Percentiles rank a stretch among this genome's conserved stretches.
These are phyloP conservation scores for Syzygium grande DNA, from an alignment of 345 rosid genomes.

Conservation along the genomic window DNA sequence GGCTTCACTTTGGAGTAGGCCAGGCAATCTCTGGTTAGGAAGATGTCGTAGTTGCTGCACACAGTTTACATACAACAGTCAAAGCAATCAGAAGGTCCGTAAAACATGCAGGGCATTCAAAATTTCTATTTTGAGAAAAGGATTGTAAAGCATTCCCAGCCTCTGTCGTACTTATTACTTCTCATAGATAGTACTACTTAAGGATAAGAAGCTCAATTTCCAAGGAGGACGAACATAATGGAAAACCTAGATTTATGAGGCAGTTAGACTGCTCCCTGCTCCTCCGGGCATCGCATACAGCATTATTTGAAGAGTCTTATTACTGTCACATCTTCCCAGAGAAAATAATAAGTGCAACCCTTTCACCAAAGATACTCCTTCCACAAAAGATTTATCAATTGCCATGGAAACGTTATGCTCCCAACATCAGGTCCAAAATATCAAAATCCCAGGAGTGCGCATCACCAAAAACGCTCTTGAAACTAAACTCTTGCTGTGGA, in stretches of 20 bases:
- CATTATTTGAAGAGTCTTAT: neutral
- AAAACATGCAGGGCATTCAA: neutral
- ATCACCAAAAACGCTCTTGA: neutral
- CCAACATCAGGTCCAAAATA: neutral
- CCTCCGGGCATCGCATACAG: neutral
- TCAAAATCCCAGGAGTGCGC: neutral
- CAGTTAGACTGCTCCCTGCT: neutral
- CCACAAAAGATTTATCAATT: neutral
- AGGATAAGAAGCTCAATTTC: neutral
- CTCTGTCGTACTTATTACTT: neutral
- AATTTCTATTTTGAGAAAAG: neutral
- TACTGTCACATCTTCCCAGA: neutral
- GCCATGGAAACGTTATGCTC: neutral
- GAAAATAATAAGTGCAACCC: neutral
- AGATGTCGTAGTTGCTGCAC: constrained; percentile 84
- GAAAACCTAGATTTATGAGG: neutral
- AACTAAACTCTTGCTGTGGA: neutral
- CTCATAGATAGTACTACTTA: neutral
- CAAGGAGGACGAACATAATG: neutral
- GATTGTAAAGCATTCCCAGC: neutral
- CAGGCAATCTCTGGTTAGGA: constrained; percentile 80
- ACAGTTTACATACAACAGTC: neutral
- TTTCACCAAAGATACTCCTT: neutral
- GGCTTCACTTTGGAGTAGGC: constrained; percentile 94
- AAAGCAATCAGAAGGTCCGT: neutral